These are phyloP conservation scores for Pseudonitzschia delicatissima DNA, from an alignment of 108 stramenopile genomes.

Conservation along the genomic window DNA sequence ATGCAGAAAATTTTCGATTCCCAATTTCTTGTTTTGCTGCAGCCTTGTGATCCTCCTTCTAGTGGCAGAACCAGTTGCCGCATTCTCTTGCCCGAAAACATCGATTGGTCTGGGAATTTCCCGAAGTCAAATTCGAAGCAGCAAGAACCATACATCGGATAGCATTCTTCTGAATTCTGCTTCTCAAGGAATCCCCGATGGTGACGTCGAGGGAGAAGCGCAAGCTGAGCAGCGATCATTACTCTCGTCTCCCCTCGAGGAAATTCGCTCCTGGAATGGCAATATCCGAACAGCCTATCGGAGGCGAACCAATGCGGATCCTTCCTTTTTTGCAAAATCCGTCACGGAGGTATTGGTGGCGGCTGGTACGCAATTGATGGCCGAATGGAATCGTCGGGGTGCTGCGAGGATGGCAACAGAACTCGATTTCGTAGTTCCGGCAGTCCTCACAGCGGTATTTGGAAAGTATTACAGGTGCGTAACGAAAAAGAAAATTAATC, in stretches of 20 bases:
- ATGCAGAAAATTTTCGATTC: no score
- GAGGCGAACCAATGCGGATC: slow-evolving; percentile 68
- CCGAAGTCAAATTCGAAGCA: no score
- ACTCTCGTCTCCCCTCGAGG: background rate
- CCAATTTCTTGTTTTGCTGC: no score
- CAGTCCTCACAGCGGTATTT: slow-evolving; percentile 66
- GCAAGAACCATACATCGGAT: no score
- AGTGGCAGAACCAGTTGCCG: no score
- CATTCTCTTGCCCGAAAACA: no score
- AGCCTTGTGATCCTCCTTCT: no score
- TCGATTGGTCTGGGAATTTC: no score
- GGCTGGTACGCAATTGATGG: slow-evolving; percentile 63
- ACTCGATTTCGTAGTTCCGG: slow-evolving; percentile 77
- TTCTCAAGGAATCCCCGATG: no score
- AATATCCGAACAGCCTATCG: slow-evolving; percentile 32
- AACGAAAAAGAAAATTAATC: background rate
- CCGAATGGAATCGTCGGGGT: slow-evolving; percentile 68
- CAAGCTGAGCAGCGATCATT: no score
- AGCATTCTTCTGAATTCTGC: no score
- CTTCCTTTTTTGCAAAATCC: slow-evolving; percentile 65
- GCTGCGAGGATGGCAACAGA: slow-evolving; percentile 43
- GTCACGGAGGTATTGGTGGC: slow-evolving; percentile 63
- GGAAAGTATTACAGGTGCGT: slow-evolving; percentile 60
- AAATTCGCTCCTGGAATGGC: background rate
- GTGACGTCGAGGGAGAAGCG: no score